A percentile compares a stretch with the other conserved stretches of the same genome.
phyloP scores from a whole-genome alignment of 805 yeast species.

The Ogataea ramenticola region DNA sequence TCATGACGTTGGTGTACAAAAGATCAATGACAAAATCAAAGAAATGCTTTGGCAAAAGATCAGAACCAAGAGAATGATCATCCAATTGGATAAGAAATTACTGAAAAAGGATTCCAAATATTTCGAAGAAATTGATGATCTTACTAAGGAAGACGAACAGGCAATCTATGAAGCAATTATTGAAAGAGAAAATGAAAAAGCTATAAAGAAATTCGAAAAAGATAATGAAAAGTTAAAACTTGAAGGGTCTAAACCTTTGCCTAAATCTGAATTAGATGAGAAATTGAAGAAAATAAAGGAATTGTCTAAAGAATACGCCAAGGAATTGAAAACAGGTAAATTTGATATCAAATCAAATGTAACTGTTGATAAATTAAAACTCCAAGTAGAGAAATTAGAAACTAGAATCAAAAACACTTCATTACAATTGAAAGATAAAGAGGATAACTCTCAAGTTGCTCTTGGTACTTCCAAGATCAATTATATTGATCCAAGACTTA shows the following conservation, averaged over 20 bases:
- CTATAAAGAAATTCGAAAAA: slow-evolving; percentile 55
- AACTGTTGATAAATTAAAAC: slow-evolving; percentile 61
- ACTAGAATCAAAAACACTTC: slow-evolving; percentile 61
- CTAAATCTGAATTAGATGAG: slow-evolving; percentile 46
- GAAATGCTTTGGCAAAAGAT: slow-evolving; percentile 84
- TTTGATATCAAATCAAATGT: slow-evolving; percentile 47
- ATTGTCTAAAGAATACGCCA: slow-evolving; percentile 38
- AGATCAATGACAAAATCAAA: slow-evolving; percentile 66
- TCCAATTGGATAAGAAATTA: slow-evolving; percentile 50
- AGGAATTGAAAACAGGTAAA: slow-evolving; percentile 53
- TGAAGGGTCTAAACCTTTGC: slow-evolving; percentile 47
- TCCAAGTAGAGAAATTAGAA: slow-evolving; percentile 66
- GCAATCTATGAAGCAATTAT: slow-evolving; percentile 52
- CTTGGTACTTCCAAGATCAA: slow-evolving; percentile 90
- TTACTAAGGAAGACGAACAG: slow-evolving; percentile 57
- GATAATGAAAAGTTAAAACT: slow-evolving; percentile 69
- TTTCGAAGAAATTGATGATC: slow-evolving; percentile 61
- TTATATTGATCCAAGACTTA: slow-evolving; percentile 89
- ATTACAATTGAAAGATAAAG: slow-evolving; percentile 81
- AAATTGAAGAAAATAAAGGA: slow-evolving; percentile 51
- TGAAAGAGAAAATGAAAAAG: slow-evolving; percentile 60
- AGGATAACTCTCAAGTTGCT: slow-evolving; percentile 90
- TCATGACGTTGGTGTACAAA: slow-evolving; percentile 75
- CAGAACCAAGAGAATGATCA: slow-evolving; percentile 62
- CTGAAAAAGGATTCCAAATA: slow-evolving; percentile 45